Evolutionary conservation across 2,329 filamentous ascomycete species (phyloP), one percentile per base, ranked within the genome.

Genomic region (Orbilia ellipsospora): DNA sequence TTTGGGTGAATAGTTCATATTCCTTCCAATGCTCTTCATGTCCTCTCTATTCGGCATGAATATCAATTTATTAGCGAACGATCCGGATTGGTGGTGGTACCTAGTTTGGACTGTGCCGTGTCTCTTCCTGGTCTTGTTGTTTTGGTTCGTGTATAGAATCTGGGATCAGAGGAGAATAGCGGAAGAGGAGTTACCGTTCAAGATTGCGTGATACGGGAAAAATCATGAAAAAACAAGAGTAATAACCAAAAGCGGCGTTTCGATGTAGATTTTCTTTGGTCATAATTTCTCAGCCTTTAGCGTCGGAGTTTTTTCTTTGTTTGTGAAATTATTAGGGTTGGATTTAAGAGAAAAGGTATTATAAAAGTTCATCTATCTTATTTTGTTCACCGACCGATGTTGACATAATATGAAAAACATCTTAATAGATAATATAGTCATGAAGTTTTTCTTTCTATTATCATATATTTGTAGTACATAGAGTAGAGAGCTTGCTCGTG

Each of bases 1-100:
- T 70, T 40, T 26, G 5, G 18, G 0, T 31, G 13, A 13, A 59
- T 18, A 78, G 77, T 78, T 78, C 44, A 72, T 78, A 26, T 77
- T 78, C 48, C 61, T 78, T 1, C 78, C 78, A 6, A 68, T 78
- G 64, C 68, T 74, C 20, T 78, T 78, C 67, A 72, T 77, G 54
- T 77, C 59, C 28, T 60, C 59, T 8, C 67, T 78, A 5, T 78
- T 77, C 62, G 77, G 77, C 1, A 78, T 79, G 78, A 79, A 79
- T 40, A 57, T 79, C 59, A 68, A 79, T 54, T 36, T 78, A 13
- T 50, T 79, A 4, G 36, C 50, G 10, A 56, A 78, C 8, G 64
- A 79, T 28, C 77, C 78, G n/a, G 23, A 61, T 8, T 79, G 77
- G 69, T 75, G 61, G 45, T 77, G 77, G 63, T 78, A 77, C 20